Percentiles rank a stretch among this genome's conserved stretches.
Conservation (phyloP, 768 basidiomycete species). For the Xerocomus brunneocitrinus region DNA sequence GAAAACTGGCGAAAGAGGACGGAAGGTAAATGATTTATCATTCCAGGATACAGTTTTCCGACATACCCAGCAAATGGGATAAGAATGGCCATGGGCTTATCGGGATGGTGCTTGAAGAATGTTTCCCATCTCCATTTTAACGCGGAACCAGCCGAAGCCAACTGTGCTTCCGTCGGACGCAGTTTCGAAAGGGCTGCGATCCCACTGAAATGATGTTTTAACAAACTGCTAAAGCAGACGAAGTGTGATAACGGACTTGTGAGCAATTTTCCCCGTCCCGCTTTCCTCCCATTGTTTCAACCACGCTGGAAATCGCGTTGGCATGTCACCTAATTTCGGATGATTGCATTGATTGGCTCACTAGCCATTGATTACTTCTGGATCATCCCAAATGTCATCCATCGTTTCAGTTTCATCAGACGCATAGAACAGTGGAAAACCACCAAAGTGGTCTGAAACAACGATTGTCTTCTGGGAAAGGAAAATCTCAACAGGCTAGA, state of each 20-base stretch:
- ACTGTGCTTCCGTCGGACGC: constrained; percentile 45
- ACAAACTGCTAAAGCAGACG: neutral
- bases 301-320: no score
- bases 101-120: constrained; percentile 46
- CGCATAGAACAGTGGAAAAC: constrained; percentile 22
- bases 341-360: no score
- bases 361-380: no score
- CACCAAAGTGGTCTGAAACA: constrained; percentile 24
- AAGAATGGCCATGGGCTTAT: constrained; percentile 52
- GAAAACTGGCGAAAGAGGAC: constrained; percentile 9
- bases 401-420: constrained; percentile 45
- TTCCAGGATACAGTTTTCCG: neutral
- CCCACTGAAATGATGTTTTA: constrained; percentile 34
- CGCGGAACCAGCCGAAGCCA: constrained; percentile 41
- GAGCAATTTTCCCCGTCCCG: constrained; percentile 47
- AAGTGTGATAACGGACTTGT: constrained; percentile 39
- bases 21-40: neutral
- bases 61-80: constrained; percentile 39
- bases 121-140: constrained; percentile 49
- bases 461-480: no score
- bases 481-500: fast-evolving
- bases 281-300: constrained; percentile 8
- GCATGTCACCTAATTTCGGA: no score
- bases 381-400: constrained; percentile 41
- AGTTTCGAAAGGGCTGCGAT: constrained; percentile 53